These are phyloP conservation scores for Cantharellus cinnabarinus DNA, from an alignment of 768 basidiomycete genomes.

Conservation along the genomic window DNA sequence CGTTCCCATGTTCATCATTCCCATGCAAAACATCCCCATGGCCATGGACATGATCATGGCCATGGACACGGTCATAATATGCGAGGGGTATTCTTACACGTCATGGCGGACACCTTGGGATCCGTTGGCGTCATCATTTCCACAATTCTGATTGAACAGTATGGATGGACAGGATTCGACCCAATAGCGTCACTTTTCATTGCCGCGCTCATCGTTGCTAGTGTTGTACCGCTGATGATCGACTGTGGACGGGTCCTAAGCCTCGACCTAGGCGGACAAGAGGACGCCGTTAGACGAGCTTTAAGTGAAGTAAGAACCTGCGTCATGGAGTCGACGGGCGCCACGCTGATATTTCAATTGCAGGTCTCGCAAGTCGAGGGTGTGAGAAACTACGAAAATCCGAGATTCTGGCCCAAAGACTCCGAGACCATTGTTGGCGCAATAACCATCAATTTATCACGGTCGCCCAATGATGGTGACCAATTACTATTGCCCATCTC, in stretches of 20 bases:
- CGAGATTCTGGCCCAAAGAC: constrained; percentile 95
- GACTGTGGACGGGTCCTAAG: constrained; percentile 80
- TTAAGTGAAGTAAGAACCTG: constrained; percentile 18
- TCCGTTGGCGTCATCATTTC: constrained; percentile 97
- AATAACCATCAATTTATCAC: constrained; percentile 73
- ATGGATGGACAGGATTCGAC: constrained; percentile 98
- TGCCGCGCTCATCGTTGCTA: constrained; percentile 82
- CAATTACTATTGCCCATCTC: constrained; percentile 43
- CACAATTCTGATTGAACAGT: constrained; percentile 82
- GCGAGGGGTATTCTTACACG: constrained; percentile 85
- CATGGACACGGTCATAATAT: constrained; percentile 95
- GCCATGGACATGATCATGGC: constrained; percentile 19
- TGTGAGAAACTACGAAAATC: constrained; percentile 53
- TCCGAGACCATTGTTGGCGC: constrained; percentile 69
- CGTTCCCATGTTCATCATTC: constrained; percentile 24
- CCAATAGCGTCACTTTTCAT: constrained; percentile 96
- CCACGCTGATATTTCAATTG: constrained; percentile 20
- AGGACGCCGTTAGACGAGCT: constrained; percentile 20
- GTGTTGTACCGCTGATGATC: constrained; percentile 84
- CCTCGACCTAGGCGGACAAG: constrained; percentile 50
- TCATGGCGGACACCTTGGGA: constrained; percentile 92
- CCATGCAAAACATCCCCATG: constrained; percentile 11
- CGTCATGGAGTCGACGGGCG: neutral
- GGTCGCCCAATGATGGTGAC: constrained; percentile 28
- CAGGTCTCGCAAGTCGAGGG: constrained; percentile 63